Base-by-base conservation (phyloP, 1,139 yeast genomes). In the Nakaseomyces kungkrabaensis region DNA sequence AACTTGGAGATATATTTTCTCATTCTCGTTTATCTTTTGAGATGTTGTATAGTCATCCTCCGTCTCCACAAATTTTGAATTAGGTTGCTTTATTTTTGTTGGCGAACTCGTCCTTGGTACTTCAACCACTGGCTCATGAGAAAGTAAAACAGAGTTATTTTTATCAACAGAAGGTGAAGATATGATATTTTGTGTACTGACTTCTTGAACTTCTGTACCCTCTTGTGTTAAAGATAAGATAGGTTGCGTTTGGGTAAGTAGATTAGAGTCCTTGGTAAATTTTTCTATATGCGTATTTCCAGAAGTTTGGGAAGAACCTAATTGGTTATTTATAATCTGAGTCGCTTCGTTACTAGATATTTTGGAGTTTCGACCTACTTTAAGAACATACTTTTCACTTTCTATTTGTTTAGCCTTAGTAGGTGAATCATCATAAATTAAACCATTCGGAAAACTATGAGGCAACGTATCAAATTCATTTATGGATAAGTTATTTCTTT, bases 21-120 rank as follows among this genome's bases (percentile, higher is more conserved):
- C 52, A 40, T 48, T 48, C 13, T 46, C 43, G 10, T 33, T 11
- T 33, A n/a, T 33, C n/a, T 45, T 42, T 45, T 37, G 36, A 26
- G 25, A 9, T 24, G 3, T 29, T 29, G 31, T 9, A 29, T 29
- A 17, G 22, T 17, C 22, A 17, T 43, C 27, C 29, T 43, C 46
- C 11, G 6, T 24, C 11, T 9, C 33, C 11, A 17, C 22, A 27
- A 25, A 9, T 24, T 37, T 9, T 36, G 25, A 13, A 5, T 13
- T 7, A 7, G 31, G 5, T 25, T 10, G 31, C 11, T 41, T 41
- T 5, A 22, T 5, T 37, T 51, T 53, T 4, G 55, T 50, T 4
- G 60, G 61, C 3, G 60, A 56, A 33, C 61, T 59, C 24, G 61
- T 56, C 44, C 52, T 52, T 5, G 59, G 60, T 10, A 57, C 57